phyloP scores from a whole-genome alignment of 306 rosid species.

The Begonia loranthoides region DNA sequence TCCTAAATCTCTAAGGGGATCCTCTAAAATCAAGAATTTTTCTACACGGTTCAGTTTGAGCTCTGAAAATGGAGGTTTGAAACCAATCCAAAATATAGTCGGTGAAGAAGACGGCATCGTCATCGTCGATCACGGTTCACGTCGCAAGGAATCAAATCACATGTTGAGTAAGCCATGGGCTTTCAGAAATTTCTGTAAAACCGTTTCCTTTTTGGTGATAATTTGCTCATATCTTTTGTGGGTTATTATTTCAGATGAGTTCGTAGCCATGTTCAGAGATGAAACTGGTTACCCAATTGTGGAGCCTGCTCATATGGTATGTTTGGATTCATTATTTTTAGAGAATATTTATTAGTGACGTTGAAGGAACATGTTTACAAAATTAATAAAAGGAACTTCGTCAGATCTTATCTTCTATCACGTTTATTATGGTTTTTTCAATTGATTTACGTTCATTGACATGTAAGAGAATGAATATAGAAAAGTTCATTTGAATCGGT shows the following conservation, averaged over 20 bases:
- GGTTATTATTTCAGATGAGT: slow-evolving; percentile 44
- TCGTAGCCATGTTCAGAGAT: slow-evolving; percentile 64
- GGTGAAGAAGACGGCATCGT: slow-evolving; percentile 49
- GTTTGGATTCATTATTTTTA: not conserved
- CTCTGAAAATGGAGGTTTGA: slow-evolving; percentile 19
- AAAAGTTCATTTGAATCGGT: no score
- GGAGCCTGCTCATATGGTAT: slow-evolving; percentile 96
- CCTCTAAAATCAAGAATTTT: slow-evolving; percentile 15
- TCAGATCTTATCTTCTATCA: no score
- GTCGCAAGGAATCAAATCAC: slow-evolving; percentile 75
- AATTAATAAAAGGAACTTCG: no score
- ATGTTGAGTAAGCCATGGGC: slow-evolving; percentile 57
- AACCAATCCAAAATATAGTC: slow-evolving; percentile 22
- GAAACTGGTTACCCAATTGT: slow-evolving; percentile 71
- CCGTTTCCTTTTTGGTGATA: not conserved
- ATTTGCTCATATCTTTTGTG: slow-evolving; percentile 3
- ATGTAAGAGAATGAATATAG: no score
- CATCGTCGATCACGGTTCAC: slow-evolving; percentile 91
- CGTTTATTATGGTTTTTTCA: no score
- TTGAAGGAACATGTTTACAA: no score
- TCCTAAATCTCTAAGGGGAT: slow-evolving; percentile 14
- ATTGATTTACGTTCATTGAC: no score
- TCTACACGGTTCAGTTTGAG: slow-evolving; percentile 20
- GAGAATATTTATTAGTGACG: no score
- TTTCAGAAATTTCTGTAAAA: not conserved